These are phyloP conservation scores for Calcarisporium arbuscula DNA, from an alignment of 2,329 filamentous ascomycete species.

Conservation along the genomic window DNA sequence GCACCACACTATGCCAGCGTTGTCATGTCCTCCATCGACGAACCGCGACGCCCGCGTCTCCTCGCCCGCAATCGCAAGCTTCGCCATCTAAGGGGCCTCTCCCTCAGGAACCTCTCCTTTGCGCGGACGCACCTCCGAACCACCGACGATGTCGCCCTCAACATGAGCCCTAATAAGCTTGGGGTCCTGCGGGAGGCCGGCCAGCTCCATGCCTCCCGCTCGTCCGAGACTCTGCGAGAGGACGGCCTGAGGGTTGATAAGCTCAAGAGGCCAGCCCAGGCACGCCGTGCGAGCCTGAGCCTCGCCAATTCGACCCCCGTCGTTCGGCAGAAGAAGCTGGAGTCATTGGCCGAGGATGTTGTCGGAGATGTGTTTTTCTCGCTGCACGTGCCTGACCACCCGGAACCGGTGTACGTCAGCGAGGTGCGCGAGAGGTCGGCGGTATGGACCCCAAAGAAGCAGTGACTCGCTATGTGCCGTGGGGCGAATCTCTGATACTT, in stretches of 20 bases:
- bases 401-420: conserved; percentile 82
- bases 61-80: conserved; percentile 76
- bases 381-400: conserved; percentile 59
- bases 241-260: conserved; percentile 12
- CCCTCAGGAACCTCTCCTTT: conserved; percentile 77
- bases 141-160: conserved; percentile 73
- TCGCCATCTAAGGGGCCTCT: conserved; percentile 80
- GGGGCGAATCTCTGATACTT: conserved; percentile 1
- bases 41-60: conserved; percentile 42
- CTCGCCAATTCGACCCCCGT: conserved; percentile 39
- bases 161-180: conserved; percentile 63
- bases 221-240: conserved; percentile 44
- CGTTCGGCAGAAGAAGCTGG: conserved; percentile 66
- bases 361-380: conserved; percentile 90
- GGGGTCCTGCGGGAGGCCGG: conserved; percentile 39
- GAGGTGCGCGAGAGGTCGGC: conserved; percentile 74
- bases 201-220: conserved; percentile 49
- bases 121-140: conserved; percentile 52
- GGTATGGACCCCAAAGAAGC: too few relatives aligned
- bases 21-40: conserved; percentile 29
- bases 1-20: conserved; percentile 9
- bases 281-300: conserved; percentile 43
- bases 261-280: conserved; percentile 13
- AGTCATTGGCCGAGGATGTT: conserved; percentile 61
- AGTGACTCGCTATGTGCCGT: too few relatives aligned